Evolutionary conservation across 2,329 filamentous ascomycete species (phyloP).

Genomic region (Pseudogymnoascus sp.): DNA sequence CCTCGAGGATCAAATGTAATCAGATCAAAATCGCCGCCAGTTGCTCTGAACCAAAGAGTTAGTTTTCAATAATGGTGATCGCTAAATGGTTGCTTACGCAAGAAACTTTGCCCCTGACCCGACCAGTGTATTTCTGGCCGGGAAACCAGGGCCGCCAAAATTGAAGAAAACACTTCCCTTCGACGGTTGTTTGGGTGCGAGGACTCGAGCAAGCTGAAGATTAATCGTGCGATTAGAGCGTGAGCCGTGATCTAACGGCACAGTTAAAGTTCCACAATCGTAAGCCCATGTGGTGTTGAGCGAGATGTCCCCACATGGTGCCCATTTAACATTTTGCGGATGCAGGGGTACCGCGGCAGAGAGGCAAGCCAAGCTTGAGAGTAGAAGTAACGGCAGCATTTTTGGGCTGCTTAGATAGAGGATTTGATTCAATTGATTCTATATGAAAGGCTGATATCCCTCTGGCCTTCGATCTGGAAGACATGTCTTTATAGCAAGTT

Average conservation of each 20-base stretch:
- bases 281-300: background rate
- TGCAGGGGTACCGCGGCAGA: background rate
- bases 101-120: background rate
- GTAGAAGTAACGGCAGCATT: background rate
- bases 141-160: background rate
- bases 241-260: background rate
- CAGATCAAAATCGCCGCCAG: conserved; percentile 16
- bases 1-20: conserved; percentile 18
- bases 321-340: background rate
- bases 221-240: background rate
- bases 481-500: background rate
- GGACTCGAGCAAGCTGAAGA: background rate
- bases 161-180: background rate
- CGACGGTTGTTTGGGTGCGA: background rate
- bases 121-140: background rate
- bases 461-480: background rate
- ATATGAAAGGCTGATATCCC: background rate
- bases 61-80: background rate
- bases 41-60: conserved; percentile 10
- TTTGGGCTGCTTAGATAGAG: background rate
- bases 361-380: background rate
- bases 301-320: background rate
- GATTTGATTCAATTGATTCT: background rate
- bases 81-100: background rate
- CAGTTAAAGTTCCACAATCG: background rate